These are phyloP conservation scores for Lepiota brunneoincarnata DNA, from an alignment of 768 basidiomycete genomes.

Conservation along the genomic window DNA sequence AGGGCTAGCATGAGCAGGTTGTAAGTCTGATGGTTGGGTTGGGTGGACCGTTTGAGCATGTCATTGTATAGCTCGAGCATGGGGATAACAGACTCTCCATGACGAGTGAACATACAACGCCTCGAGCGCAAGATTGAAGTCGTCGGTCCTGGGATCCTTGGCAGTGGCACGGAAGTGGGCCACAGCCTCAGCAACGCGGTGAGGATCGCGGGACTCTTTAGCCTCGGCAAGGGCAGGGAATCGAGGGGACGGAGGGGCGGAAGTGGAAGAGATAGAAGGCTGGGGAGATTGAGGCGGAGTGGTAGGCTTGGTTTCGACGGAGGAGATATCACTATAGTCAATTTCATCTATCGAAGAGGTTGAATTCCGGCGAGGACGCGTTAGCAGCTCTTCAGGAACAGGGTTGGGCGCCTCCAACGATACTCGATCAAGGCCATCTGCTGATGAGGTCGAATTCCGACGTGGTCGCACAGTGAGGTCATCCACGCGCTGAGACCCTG, in stretches of 20 bases:
- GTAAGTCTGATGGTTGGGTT: conserved; percentile 67
- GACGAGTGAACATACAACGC: conserved; percentile 48
- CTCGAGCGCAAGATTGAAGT: conserved; percentile 64
- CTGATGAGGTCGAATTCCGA: conserved; percentile 4
- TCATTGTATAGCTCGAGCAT: conserved; percentile 71
- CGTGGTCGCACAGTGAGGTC: conserved; percentile 13
- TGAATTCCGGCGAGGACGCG: conserved; percentile 6
- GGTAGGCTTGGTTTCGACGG: not conserved
- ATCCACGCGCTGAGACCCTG: conserved; percentile 6
- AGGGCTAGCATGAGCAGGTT: conserved; percentile 57
- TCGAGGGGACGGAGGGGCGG: not conserved
- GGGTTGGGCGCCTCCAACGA: not conserved
- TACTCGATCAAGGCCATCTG: not conserved
- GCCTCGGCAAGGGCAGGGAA: conserved; percentile 8
- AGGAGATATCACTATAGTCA: not conserved
- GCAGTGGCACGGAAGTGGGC: conserved; percentile 28
- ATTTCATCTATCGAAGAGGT: not conserved
- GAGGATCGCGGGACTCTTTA: conserved; percentile 17
- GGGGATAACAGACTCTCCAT: conserved; percentile 52
- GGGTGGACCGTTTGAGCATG: conserved; percentile 58
- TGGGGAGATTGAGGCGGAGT: conserved; percentile 1
- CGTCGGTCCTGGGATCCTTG: conserved; percentile 36
- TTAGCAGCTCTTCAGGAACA: conserved; percentile 7
- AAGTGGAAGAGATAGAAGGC: conserved; percentile 1
- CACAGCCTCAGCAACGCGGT: conserved; percentile 29